A percentile compares a stretch with the other conserved stretches of the same genome.
These are phyloP conservation scores for Trichoderma sp. DNA, from an alignment of 2,329 filamentous ascomycete genomes.

Conservation along the genomic window DNA sequence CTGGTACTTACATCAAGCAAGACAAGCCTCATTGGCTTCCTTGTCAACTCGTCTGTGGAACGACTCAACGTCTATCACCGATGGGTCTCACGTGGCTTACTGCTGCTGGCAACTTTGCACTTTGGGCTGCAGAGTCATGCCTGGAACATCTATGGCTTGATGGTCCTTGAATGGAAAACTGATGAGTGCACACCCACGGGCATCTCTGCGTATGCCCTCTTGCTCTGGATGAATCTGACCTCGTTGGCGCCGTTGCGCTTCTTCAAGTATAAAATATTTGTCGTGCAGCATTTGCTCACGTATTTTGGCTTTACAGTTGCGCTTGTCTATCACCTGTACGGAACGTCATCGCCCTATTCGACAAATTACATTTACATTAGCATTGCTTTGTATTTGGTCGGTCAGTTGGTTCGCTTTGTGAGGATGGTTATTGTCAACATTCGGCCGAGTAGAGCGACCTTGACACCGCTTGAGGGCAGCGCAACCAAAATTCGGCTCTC, in stretches of 20 bases:
- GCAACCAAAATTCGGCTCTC: not conserved
- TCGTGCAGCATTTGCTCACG: conserved; percentile 1
- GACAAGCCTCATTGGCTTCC: not conserved
- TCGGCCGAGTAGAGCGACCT: not conserved
- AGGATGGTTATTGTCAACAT: not conserved
- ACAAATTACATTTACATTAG: conserved; percentile 4
- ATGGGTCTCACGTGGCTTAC: conserved; percentile 1
- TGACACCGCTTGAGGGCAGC: not conserved
- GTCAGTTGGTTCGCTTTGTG: not conserved
- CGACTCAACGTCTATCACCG: not conserved
- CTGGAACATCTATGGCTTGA: conserved; percentile 2
- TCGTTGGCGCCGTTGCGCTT: not conserved
- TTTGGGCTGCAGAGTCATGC: not conserved
- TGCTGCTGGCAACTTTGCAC: not conserved
- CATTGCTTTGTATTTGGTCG: not conserved
- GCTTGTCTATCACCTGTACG: not conserved
- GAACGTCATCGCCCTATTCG: not conserved
- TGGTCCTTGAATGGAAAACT: not conserved
- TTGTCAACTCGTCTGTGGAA: conserved; percentile 3
- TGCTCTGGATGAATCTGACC: conserved; percentile 7
- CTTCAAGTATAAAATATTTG: conserved; percentile 2
- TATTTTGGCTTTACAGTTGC: conserved; percentile 5
- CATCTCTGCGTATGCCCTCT: not conserved
- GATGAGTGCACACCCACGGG: not conserved
- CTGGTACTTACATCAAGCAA: conserved; percentile 1